Evolutionary conservation across 495 filamentous ascomycete genomes (phyloP).

Genomic region (Penicillium alfredii): DNA sequence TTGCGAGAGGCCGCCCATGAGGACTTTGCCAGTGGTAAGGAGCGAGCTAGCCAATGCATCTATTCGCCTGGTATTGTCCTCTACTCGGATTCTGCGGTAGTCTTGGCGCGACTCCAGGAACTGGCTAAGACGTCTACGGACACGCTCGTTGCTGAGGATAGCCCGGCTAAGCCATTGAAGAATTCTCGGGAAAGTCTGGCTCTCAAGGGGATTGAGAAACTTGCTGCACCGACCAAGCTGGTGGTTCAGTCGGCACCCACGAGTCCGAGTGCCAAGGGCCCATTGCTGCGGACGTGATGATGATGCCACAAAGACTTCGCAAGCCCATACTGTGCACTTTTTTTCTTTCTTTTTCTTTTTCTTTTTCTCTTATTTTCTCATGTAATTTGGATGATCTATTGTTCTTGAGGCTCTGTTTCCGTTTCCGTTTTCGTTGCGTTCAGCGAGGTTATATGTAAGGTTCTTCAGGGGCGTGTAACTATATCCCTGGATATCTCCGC

Average conservation of each 20-base stretch:
- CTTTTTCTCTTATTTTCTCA: background rate
- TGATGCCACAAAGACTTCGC: conserved; percentile 3
- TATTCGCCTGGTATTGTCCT: conserved; percentile 49
- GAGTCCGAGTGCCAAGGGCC: conserved; percentile 14
- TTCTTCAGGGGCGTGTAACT: too few relatives aligned
- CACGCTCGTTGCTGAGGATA: conserved; percentile 17
- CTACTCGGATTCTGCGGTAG: conserved; percentile 49
- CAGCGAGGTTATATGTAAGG: too few relatives aligned
- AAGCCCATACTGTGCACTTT: conserved; percentile 1
- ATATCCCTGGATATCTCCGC: too few relatives aligned
- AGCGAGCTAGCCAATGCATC: conserved; percentile 37
- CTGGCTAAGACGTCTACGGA: conserved; percentile 37
- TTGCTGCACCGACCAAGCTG: conserved; percentile 3
- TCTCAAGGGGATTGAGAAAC: conserved; percentile 5
- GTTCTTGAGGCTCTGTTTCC: too few relatives aligned
- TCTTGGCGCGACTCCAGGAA: conserved; percentile 46
- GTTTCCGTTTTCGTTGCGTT: too few relatives aligned
- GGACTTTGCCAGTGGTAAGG: conserved; percentile 38
- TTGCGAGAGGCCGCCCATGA: conserved; percentile 52
- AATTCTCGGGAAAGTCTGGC: conserved; percentile 9
- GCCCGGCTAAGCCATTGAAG: conserved; percentile 14
- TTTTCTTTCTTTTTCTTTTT: conserved; percentile 2
- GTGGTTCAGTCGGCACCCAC: conserved; percentile 18
- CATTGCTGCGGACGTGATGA: conserved; percentile 3
- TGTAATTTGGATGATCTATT: too few relatives aligned